Conservation (phyloP, 2,329 filamentous ascomycete species). For the Podosphaera xanthii region DNA sequence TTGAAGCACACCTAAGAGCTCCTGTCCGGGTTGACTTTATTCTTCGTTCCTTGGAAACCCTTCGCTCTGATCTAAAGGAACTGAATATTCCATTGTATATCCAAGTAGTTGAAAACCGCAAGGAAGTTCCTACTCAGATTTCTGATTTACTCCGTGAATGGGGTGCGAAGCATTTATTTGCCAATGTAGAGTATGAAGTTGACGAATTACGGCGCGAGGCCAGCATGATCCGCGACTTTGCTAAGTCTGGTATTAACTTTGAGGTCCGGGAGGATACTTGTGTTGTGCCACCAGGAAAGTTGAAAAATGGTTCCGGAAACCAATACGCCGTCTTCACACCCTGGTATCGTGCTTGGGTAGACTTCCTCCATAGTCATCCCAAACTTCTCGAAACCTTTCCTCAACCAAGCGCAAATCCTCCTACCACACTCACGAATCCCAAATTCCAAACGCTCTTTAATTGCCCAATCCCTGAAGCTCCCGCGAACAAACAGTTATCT, state of each 20-base stretch:
- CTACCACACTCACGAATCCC: slow-evolving; percentile 17
- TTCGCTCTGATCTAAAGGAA: slow-evolving; percentile 43
- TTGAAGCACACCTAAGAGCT: slow-evolving; percentile 55
- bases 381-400: slow-evolving; percentile 41
- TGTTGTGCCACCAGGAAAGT: slow-evolving; percentile 49
- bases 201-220: slow-evolving; percentile 68
- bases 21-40: slow-evolving; percentile 60
- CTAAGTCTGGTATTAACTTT: slow-evolving; percentile 42
- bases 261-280: slow-evolving; percentile 63
- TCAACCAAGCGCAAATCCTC: slow-evolving; percentile 31
- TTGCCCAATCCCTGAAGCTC: slow-evolving; percentile 33
- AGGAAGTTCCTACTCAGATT: slow-evolving; percentile 35
- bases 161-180: slow-evolving; percentile 52
- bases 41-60: slow-evolving; percentile 41
- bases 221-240: slow-evolving; percentile 34
- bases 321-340: slow-evolving; percentile 72
- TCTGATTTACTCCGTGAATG: slow-evolving; percentile 44
- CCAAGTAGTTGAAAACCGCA: slow-evolving; percentile 45
- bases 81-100: slow-evolving; percentile 60
- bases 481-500: slow-evolving; percentile 36
- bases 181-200: slow-evolving; percentile 79
- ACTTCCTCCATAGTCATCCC: slow-evolving; percentile 45
- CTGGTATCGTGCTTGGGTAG: slow-evolving; percentile 59
- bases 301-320: slow-evolving; percentile 44
- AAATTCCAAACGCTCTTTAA: slow-evolving; percentile 35